Evolutionary conservation across 2,329 filamentous ascomycete species (phyloP).

Genomic region (Atkinsonella hypoxylon): DNA sequence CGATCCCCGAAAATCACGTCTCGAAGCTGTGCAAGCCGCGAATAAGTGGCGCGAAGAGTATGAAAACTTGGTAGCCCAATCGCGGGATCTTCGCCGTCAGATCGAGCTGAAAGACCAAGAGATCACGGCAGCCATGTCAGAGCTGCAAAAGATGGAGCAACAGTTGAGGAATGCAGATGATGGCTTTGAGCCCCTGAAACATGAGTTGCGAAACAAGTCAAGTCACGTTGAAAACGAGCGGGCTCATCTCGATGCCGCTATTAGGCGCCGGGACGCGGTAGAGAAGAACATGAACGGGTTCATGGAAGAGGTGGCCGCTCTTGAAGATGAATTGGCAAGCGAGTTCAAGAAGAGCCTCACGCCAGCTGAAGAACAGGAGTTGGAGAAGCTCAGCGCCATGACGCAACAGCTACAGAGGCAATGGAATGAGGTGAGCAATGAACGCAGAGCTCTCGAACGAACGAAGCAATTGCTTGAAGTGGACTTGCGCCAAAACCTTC

Average conservation of each 20-base stretch:
- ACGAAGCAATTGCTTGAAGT: conserved; percentile 76
- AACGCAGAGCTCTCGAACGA: conserved; percentile 65
- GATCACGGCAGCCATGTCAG: conserved; percentile 75
- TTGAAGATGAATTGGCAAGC: conserved; percentile 68
- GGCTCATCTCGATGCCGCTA: conserved; percentile 61
- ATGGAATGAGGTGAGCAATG: conserved; percentile 61
- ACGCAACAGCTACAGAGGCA: conserved; percentile 67
- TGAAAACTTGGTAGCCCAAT: conserved; percentile 53
- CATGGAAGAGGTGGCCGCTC: conserved; percentile 60
- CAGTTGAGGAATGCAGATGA: conserved; percentile 65
- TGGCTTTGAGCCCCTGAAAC: conserved; percentile 67
- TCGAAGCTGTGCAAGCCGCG: conserved; percentile 71
- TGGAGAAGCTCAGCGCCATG: conserved; percentile 57
- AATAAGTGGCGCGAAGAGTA: conserved; percentile 64
- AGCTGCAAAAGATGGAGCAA: conserved; percentile 73
- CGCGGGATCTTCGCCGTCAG: conserved; percentile 53
- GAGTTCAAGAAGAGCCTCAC: conserved; percentile 89
- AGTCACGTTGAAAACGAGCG: conserved; percentile 61
- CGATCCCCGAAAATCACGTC: conserved; percentile 71
- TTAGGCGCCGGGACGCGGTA: conserved; percentile 51
- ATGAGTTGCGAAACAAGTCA: conserved; percentile 66
- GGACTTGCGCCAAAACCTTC: conserved; percentile 79
- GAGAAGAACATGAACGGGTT: conserved; percentile 65
- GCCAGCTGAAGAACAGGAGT: conserved; percentile 65
- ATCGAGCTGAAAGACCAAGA: conserved; percentile 76